These are phyloP conservation scores for Verticillium nubilum DNA, from an alignment of 2,329 filamentous ascomycete genomes.

Conservation along the genomic window DNA sequence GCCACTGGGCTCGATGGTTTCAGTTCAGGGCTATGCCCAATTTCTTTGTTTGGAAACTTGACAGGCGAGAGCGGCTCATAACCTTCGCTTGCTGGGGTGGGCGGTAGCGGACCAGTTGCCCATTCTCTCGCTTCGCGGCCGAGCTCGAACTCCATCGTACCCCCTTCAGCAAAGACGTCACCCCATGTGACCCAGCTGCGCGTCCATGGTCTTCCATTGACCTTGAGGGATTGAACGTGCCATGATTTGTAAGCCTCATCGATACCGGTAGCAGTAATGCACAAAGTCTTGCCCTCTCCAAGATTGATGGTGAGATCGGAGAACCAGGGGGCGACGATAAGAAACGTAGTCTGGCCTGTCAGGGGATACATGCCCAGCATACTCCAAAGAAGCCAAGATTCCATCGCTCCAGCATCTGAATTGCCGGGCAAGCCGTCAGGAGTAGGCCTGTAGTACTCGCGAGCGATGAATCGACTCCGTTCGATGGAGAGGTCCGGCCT, in stretches of 20 bases:
- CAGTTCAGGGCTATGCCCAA: background rate
- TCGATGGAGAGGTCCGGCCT: constrained; percentile 57
- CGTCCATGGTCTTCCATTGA: constrained; percentile 59
- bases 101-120: constrained; percentile 55
- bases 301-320: constrained; percentile 53
- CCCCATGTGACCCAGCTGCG: constrained; percentile 62
- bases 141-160: constrained; percentile 59
- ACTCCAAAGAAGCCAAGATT: constrained; percentile 63
- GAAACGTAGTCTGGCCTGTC: constrained; percentile 62
- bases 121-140: constrained; percentile 47
- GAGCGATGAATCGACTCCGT: constrained; percentile 53
- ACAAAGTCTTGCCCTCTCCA: constrained; percentile 45
- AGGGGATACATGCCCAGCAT: constrained; percentile 65
- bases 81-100: constrained; percentile 45
- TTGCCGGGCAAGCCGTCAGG: constrained; percentile 60
- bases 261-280: constrained; percentile 47
- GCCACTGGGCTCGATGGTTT: background rate
- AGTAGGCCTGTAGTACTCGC: constrained; percentile 51
- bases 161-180: constrained; percentile 60
- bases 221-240: constrained; percentile 60
- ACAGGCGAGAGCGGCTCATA: background rate
- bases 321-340: constrained; percentile 62
- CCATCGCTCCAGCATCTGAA: constrained; percentile 68
- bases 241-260: constrained; percentile 32
- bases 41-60: background rate